Evolutionary conservation across 1,139 yeast species (phyloP).

Genomic region (Suhomyces atakaporum): DNA sequence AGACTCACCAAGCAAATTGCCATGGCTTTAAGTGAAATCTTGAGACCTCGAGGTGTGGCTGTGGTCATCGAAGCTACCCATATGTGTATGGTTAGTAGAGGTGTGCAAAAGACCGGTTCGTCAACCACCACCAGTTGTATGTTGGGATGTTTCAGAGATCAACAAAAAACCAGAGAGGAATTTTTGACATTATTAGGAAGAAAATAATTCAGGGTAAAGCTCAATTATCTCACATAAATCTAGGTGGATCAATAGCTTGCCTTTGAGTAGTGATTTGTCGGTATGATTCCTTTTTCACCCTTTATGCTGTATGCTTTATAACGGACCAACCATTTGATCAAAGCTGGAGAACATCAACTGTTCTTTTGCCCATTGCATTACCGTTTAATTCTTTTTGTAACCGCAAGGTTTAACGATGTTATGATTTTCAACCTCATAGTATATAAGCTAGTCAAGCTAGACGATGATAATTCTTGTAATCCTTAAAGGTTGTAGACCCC

Average conservation of each 20-base stretch:
- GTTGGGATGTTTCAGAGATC: conserved; percentile 92
- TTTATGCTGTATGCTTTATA: no score
- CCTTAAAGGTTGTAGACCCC: no score
- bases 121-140: conserved; percentile 94
- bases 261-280: no score
- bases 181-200: conserved; percentile 80
- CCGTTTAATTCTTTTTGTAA: conserved; percentile 1
- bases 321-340: no score
- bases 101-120: conserved; percentile 94
- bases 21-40: conserved; percentile 86
- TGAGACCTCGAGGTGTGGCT: conserved; percentile 95
- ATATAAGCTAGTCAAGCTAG: conserved; percentile 3
- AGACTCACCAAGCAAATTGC: conserved; percentile 96
- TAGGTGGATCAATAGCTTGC: no score
- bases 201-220: no score
- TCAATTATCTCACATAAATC: no score
- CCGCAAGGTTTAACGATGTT: conserved; percentile 27
- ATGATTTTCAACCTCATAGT: conserved; percentile 43
- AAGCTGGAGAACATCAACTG: conserved; percentile 24
- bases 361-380: conserved; percentile 9
- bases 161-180: conserved; percentile 95
- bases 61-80: conserved; percentile 97
- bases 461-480: no score
- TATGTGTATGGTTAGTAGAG: conserved; percentile 99
- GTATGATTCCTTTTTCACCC: no score